Percentiles rank a stretch among this genome's conserved stretches.
Conservation (phyloP, 1,139 yeast genomes). For the Blastobotrys ciferrii region DNA sequence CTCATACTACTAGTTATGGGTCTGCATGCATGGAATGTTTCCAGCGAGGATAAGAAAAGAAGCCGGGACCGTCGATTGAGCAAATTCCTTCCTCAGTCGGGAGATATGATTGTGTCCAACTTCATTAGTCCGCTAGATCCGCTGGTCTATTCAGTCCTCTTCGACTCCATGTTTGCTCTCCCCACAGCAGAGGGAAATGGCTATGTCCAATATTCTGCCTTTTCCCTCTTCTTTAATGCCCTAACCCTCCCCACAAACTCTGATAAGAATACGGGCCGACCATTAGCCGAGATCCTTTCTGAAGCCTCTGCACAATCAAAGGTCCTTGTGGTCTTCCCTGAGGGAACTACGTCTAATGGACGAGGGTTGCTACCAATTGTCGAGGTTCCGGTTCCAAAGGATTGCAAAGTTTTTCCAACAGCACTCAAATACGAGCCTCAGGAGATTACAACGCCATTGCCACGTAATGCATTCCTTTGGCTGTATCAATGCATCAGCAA, state of each 20-base stretch:
- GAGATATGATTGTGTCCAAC: slow-evolving; percentile 39
- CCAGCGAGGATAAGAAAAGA: slow-evolving; percentile 4
- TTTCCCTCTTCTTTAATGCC: slow-evolving; percentile 7
- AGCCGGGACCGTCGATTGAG: slow-evolving; percentile 3
- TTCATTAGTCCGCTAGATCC: slow-evolving; percentile 42
- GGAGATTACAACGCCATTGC: slow-evolving; percentile 29
- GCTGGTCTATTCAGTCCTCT: slow-evolving; percentile 32
- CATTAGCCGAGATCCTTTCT: slow-evolving; percentile 23
- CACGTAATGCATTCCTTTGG: slow-evolving; percentile 19
- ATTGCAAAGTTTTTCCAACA: slow-evolving; percentile 30
- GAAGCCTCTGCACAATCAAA: slow-evolving; percentile 28
- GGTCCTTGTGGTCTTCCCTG: slow-evolving; percentile 37
- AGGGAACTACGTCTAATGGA: slow-evolving; percentile 44
- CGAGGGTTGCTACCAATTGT: slow-evolving; percentile 37
- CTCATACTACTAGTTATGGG: background rate
- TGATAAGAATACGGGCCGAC: slow-evolving; percentile 7
- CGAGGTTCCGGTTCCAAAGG: slow-evolving; percentile 16
- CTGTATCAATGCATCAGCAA: slow-evolving; percentile 18
- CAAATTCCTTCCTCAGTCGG: slow-evolving; percentile 26
- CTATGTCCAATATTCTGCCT: slow-evolving; percentile 13
- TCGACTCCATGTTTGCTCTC: slow-evolving; percentile 32
- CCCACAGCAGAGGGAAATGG: slow-evolving; percentile 24
- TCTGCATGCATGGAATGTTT: background rate
- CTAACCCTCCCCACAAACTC: slow-evolving; percentile 7
- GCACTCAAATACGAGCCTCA: slow-evolving; percentile 37